phyloP scores from a whole-genome alignment of 768 basidiomycete species.

The Kwoniella europaea region DNA sequence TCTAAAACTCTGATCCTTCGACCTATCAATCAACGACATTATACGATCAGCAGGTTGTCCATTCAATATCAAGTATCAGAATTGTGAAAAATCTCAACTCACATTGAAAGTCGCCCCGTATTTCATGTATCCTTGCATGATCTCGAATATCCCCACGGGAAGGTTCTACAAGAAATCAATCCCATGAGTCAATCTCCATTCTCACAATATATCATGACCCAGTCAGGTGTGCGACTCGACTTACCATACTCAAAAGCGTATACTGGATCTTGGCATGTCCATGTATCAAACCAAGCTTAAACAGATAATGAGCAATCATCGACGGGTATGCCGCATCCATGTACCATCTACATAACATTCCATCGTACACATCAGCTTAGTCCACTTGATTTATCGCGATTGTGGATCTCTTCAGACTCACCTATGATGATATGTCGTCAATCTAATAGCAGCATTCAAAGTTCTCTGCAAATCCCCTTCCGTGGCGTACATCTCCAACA shows the following conservation, averaged over 20 bases:
- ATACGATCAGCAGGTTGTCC: too few relatives aligned
- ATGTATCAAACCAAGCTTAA: conserved; percentile 90
- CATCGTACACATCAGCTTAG: conserved; percentile 64
- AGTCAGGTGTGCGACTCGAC: not conserved
- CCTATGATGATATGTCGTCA: conserved; percentile 82
- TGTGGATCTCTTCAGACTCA: conserved; percentile 31
- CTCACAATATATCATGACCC: too few relatives aligned
- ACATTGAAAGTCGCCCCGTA: conserved; percentile 88
- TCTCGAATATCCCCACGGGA: conserved; percentile 84
- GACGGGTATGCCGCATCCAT: conserved; percentile 77
- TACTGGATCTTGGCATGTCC: conserved; percentile 93
- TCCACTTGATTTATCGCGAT: conserved; percentile 75
- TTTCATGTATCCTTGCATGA: conserved; percentile 88
- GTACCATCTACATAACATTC: conserved; percentile 26
- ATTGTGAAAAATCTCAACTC: conserved; percentile 5
- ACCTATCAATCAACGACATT: conserved; percentile 14
- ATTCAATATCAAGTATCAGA: too few relatives aligned
- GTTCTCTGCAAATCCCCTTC: conserved; percentile 91
- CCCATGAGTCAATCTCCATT: too few relatives aligned
- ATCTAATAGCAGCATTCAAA: conserved; percentile 87
- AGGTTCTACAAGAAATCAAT: conserved; percentile 59
- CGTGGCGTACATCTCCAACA: conserved; percentile 95
- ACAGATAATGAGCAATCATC: conserved; percentile 83
- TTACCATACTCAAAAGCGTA: conserved; percentile 88
- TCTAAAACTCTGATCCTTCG: conserved; percentile 52